Conservation (phyloP, 2,329 filamentous ascomycete species). For the Arthrobotrys sinensis region DNA sequence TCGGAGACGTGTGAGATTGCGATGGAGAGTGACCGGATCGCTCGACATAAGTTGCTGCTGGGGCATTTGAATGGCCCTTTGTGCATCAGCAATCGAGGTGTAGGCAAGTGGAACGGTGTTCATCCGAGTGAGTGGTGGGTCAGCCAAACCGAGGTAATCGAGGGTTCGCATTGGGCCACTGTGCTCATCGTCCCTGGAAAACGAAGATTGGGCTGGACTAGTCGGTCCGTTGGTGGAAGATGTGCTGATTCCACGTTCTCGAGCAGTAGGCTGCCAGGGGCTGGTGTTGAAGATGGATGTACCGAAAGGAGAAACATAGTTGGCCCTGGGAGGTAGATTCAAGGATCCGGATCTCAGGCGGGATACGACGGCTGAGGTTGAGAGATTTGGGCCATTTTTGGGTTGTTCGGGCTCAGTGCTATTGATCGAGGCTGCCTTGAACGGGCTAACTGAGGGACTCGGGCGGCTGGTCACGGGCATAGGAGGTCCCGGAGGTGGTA, state of each 20-base stretch:
- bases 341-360: constrained; percentile 64
- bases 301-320: constrained; percentile 77
- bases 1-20: constrained; percentile 87
- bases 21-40: constrained; percentile 80
- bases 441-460: constrained; percentile 89
- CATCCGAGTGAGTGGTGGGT: constrained; percentile 84
- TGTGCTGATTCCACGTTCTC: constrained; percentile 86
- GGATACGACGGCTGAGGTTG: constrained; percentile 64
- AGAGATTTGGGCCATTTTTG: constrained; percentile 66
- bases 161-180: constrained; percentile 91
- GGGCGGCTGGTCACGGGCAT: constrained; percentile 85
- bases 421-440: constrained; percentile 75
- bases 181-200: constrained; percentile 87
- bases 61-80: constrained; percentile 69
- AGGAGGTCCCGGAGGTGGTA: constrained; percentile 70
- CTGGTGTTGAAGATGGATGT: constrained; percentile 85
- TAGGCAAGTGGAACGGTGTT: constrained; percentile 73
- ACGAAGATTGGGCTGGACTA: constrained; percentile 87
- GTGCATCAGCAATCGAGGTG: constrained; percentile 70
- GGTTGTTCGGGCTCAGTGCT: constrained; percentile 66
- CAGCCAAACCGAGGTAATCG: constrained; percentile 94
- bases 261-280: constrained; percentile 80
- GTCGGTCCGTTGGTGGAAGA: constrained; percentile 86
- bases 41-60: constrained; percentile 78
- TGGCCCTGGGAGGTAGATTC: constrained; percentile 64